A percentile compares a stretch with the other conserved stretches of the same genome.
These are phyloP conservation scores for Arthrocladium fulminans DNA, from an alignment of 2,329 filamentous ascomycete genomes.

Conservation along the genomic window DNA sequence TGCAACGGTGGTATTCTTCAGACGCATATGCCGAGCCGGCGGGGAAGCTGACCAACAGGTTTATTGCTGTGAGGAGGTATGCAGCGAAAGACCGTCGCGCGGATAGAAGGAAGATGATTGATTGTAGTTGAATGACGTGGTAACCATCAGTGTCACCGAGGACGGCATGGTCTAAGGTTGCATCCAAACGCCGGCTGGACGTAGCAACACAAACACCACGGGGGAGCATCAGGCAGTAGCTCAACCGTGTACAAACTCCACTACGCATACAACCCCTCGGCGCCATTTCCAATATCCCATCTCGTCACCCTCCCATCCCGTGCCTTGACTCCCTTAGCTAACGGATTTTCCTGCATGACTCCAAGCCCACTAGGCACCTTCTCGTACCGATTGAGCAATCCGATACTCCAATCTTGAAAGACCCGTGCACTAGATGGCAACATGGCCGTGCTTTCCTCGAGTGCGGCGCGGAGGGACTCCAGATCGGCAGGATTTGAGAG, in stretches of 20 bases:
- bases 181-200: too few species aligned
- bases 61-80: too few species aligned
- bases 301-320: conserved; percentile 5
- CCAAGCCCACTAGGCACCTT: conserved; percentile 17
- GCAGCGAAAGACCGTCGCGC: too few species aligned
- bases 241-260: background rate
- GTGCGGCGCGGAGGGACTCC: conserved; percentile 26
- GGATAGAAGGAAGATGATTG: too few species aligned
- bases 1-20: too few species aligned
- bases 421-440: conserved; percentile 42
- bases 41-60: too few species aligned
- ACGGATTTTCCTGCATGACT: conserved; percentile 20
- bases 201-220: too few species aligned
- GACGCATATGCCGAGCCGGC: too few species aligned
- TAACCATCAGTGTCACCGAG: too few species aligned
- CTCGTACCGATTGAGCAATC: conserved; percentile 41
- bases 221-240: too few species aligned
- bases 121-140: too few species aligned
- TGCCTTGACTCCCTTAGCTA: conserved; percentile 5
- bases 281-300: conserved; percentile 6
- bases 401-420: conserved; percentile 49
- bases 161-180: too few species aligned
- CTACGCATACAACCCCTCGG: conserved; percentile 6
- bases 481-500: conserved; percentile 25
- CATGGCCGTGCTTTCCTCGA: conserved; percentile 34